These are phyloP conservation scores for Xylaria sp. DNA, from an alignment of 2,329 filamentous ascomycete genomes.

Conservation along the genomic window DNA sequence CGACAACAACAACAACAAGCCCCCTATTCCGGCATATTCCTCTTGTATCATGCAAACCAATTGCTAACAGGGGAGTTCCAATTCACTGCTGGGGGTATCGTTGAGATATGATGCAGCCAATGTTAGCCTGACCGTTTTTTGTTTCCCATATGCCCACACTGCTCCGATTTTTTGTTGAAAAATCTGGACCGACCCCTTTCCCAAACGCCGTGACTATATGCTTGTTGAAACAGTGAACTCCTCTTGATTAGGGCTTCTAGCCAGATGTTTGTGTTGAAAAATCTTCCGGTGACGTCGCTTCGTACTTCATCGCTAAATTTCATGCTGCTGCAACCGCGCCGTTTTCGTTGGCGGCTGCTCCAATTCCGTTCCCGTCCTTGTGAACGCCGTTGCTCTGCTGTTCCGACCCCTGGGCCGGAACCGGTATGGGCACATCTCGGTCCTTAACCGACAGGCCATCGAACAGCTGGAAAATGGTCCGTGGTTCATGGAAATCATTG, in stretches of 20 bases:
- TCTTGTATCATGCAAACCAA: neutral
- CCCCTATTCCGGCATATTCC: neutral
- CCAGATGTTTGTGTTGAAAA: conserved; percentile 40
- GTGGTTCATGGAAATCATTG: conserved; percentile 91
- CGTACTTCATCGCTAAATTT: conserved; percentile 25
- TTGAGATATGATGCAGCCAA: conserved; percentile 45
- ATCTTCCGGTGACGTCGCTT: conserved; percentile 37
- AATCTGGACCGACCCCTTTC: conserved; percentile 33
- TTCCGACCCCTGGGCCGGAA: conserved; percentile 23
- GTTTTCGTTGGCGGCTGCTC: conserved; percentile 20
- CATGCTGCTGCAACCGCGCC: conserved; percentile 17
- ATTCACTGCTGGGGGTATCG: conserved; percentile 42
- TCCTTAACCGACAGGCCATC: conserved; percentile 72
- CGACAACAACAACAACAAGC: no score
- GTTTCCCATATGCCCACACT: conserved; percentile 30
- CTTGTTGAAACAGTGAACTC: conserved; percentile 39
- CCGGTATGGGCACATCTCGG: conserved; percentile 51
- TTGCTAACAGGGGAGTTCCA: conserved; percentile 3
- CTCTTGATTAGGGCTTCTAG: conserved; percentile 23
- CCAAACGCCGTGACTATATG: conserved; percentile 36
- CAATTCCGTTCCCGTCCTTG: conserved; percentile 30
- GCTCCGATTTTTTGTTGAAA: conserved; percentile 40
- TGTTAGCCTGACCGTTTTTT: conserved; percentile 34
- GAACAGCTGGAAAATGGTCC: conserved; percentile 84
- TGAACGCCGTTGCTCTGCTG: conserved; percentile 36